Conservation (phyloP, 2,329 filamentous ascomycete genomes). For the Neonectria hederae region DNA sequence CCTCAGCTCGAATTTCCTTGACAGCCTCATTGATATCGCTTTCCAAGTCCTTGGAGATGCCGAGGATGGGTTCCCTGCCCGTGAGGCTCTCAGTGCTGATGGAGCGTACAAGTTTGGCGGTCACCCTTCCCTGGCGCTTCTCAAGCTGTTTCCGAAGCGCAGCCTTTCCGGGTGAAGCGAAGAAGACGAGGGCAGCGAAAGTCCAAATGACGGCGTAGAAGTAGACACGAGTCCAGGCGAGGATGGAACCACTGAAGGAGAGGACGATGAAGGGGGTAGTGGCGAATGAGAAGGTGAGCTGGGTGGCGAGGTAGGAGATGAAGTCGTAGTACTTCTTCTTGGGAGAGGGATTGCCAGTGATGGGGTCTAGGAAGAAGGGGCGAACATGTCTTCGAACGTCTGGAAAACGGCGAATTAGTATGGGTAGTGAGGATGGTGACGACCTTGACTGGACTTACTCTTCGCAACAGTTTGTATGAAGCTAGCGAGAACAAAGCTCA, state of each 20-base stretch:
- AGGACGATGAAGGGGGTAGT: slow-evolving; percentile 89
- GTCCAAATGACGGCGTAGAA: slow-evolving; percentile 84
- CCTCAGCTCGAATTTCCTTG: slow-evolving; percentile 76
- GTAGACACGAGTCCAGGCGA: slow-evolving; percentile 86
- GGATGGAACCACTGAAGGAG: slow-evolving; percentile 72
- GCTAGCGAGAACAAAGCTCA: slow-evolving; percentile 88
- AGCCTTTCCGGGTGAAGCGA: slow-evolving; percentile 79
- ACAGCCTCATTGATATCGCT: slow-evolving; percentile 82
- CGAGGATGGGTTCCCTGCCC: slow-evolving; percentile 72
- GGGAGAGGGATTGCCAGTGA: slow-evolving; percentile 72
- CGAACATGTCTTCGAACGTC: slow-evolving; percentile 90
- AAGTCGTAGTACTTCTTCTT: slow-evolving; percentile 89
- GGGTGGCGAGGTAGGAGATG: slow-evolving; percentile 77
- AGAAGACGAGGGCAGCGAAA: slow-evolving; percentile 73
- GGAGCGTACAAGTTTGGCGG: slow-evolving; percentile 57
- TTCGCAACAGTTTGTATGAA: slow-evolving; percentile 95
- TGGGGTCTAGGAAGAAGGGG: slow-evolving; percentile 88
- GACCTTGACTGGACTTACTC: slow-evolving; percentile 70
- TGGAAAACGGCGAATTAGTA: slow-evolving; percentile 49
- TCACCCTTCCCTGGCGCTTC: slow-evolving; percentile 60
- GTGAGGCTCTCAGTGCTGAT: slow-evolving; percentile 67
- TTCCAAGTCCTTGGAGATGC: slow-evolving; percentile 80
- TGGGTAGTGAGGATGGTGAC: not conserved
- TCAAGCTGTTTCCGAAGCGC: slow-evolving; percentile 67
- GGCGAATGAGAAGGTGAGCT: slow-evolving; percentile 83